These are phyloP conservation scores for Hansenula lynferdii DNA, from an alignment of 1,139 yeast species.

Conservation along the genomic window DNA sequence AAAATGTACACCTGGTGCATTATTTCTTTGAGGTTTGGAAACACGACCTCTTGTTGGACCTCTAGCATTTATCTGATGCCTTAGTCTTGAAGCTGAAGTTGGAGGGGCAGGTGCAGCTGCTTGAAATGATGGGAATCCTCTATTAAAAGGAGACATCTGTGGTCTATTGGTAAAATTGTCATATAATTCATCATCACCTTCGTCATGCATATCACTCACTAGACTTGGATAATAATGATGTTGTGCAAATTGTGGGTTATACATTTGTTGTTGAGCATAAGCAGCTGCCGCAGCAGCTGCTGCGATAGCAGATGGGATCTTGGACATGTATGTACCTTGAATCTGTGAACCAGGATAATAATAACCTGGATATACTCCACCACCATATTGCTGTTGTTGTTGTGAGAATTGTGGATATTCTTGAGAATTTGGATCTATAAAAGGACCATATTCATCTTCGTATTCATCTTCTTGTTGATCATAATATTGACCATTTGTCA, in stretches of 20 bases:
- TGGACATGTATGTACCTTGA: conserved; percentile 5
- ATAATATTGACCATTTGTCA: conserved; percentile 28
- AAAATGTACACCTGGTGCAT: not conserved
- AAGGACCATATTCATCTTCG: no score
- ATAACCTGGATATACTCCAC: not conserved
- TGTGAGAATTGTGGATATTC: conserved; percentile 4
- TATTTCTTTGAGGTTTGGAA: not conserved
- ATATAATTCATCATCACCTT: conserved; percentile 18
- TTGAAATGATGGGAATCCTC: conserved; percentile 28
- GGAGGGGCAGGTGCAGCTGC: conserved; percentile 25
- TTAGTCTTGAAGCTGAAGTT: conserved; percentile 14
- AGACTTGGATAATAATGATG: conserved; percentile 5
- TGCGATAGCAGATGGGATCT: conserved; percentile 7
- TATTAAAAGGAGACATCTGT: conserved; percentile 23
- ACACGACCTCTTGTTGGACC: not conserved
- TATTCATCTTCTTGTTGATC: conserved; percentile 18
- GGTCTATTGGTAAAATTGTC: conserved; percentile 10
- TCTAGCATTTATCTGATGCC: conserved; percentile 5
- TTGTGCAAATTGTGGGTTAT: conserved; percentile 6
- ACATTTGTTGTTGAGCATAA: conserved; percentile 11
- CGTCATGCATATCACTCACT: conserved; percentile 7
- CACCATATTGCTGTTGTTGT: not conserved
- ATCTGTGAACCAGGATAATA: not conserved
- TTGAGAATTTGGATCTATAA: no score
- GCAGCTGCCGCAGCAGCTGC: conserved; percentile 8